A percentile compares a stretch with the other conserved stretches of the same genome.
Conservation (phyloP, 305 asterid genomes). For the Nicotiana rustica region DNA sequence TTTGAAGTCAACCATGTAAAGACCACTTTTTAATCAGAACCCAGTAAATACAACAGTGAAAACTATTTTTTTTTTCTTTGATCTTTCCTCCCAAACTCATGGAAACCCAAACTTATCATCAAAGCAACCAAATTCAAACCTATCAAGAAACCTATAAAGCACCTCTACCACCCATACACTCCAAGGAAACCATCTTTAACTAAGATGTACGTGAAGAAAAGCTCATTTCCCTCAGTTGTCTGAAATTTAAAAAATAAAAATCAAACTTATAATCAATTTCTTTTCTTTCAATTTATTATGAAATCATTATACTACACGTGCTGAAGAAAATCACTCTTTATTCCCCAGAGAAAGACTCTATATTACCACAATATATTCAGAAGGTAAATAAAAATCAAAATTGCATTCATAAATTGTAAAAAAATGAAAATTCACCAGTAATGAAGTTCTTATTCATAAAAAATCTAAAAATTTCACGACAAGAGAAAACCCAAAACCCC, state of each 20-base stretch:
- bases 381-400: background rate
- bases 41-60: background rate
- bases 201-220: constrained; percentile 14
- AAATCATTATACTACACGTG: background rate
- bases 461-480: background rate
- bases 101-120: background rate
- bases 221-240: background rate
- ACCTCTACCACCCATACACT: background rate
- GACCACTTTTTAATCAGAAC: no score
- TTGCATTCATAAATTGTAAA: background rate
- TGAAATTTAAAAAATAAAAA: background rate
- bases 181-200: background rate
- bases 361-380: background rate
- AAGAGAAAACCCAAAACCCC: constrained; percentile 25
- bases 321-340: background rate
- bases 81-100: background rate
- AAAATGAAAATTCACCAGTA: constrained; percentile 1
- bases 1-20: background rate
- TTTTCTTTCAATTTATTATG: background rate
- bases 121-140: constrained; percentile 16
- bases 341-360: background rate
- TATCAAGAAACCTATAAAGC: constrained; percentile 26
- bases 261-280: background rate
- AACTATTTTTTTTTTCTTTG: background rate
- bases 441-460: background rate